Base-by-base conservation (phyloP, 2,329 filamentous ascomycete genomes). In the Macrophomina tecta region DNA sequence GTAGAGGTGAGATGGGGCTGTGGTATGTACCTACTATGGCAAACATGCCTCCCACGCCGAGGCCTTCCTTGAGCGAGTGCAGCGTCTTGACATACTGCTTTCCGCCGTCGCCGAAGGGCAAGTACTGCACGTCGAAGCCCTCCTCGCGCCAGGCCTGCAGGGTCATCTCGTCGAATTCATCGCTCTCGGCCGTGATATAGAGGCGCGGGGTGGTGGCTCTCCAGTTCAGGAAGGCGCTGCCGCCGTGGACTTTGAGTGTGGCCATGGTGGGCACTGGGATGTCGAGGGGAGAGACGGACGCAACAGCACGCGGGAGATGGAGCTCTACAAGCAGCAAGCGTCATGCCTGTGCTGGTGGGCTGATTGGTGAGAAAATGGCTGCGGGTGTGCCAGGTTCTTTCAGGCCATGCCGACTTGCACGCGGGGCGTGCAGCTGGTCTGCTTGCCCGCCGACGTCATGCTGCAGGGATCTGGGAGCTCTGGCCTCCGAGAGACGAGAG, bases 1-100 rank as follows among this genome's bases (percentile, higher is more conserved):
- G 3, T 7, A n/a, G 28, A 45, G 42, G 30, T 45, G 42, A 8
- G 30, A 32, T 9, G 4, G 16, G 23, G 36, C 23, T 9, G 56
- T 46, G 48, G 48, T 11, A 46, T 34, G 67, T 81, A 89, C 87
- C 86, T 74, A 90, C 82, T 70, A 90, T 84, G 3, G 84, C 87
- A 75, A 88, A 90, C 67, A 84, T 83, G 73, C 88, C 87, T 30
- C 87, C 86, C 42, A 89, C 80, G 14, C 82, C 79, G 69, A 88
- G 84, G 9, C 81, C 80, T 48, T 87, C 85, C 62, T 84, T 84
- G 42, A 86, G 75, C 18, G 78, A 76, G 68, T 84, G 82, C 66
- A 89, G 72, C 64, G 76, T 77, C 56, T 79, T 75, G n/a, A 82
- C 76, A 61, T 82, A 84, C 53, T 78, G 76, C 66, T 80, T 78